A percentile compares a stretch with the other conserved stretches of the same genome.
Evolutionary conservation across 176 grass and related monocot species (phyloP).

Genomic region (Miscanthus lutarioriparius): DNA sequence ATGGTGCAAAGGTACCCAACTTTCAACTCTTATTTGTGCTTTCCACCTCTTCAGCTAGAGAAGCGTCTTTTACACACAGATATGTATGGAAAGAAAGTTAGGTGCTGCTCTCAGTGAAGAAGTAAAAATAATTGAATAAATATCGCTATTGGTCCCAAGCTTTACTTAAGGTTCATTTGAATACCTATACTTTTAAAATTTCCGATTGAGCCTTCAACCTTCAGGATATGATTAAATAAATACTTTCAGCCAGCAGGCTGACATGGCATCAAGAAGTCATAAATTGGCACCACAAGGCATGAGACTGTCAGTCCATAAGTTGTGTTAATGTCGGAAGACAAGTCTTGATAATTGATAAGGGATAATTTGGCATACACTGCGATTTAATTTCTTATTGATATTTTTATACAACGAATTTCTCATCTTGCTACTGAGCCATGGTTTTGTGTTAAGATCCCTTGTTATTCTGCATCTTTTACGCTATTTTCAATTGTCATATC

Average conservation of each 20-base stretch:
- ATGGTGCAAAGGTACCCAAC: slow-evolving; percentile 58
- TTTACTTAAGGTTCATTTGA: slow-evolving; percentile 18
- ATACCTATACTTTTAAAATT: background rate
- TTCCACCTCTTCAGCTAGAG: slow-evolving; percentile 15
- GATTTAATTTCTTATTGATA: background rate
- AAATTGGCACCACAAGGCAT: slow-evolving; percentile 16
- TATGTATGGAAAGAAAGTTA: background rate
- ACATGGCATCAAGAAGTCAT: background rate
- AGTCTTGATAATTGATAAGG: slow-evolving; percentile 11
- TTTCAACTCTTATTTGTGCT: slow-evolving; percentile 8
- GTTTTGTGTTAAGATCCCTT: background rate
- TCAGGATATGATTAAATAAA: slow-evolving; percentile 2
- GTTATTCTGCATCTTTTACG: slow-evolving; percentile 14
- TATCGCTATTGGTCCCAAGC: background rate
- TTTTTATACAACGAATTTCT: background rate
- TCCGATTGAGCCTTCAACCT: background rate
- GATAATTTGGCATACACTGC: background rate
- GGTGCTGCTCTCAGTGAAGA: background rate
- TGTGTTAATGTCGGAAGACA: background rate
- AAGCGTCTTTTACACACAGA: background rate
- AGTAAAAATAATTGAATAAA: slow-evolving; percentile 1
- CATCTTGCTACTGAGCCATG: background rate
- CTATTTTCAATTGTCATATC: background rate
- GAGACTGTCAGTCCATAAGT: background rate
- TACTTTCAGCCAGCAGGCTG: background rate